phyloP scores from a whole-genome alignment of 352 stramenopile species.

The Globisporangium ultimum region DNA sequence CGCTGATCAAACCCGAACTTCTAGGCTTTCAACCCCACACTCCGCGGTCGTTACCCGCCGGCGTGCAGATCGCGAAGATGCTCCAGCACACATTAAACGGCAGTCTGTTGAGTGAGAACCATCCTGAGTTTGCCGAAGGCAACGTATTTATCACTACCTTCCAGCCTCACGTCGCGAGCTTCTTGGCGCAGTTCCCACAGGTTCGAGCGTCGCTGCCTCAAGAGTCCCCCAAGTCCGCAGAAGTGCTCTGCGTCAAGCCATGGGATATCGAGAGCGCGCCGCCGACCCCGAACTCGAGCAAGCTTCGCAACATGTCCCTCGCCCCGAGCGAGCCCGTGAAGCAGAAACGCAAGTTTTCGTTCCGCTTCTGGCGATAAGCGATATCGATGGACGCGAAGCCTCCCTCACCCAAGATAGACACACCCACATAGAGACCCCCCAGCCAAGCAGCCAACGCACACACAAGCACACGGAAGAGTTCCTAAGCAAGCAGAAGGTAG shows the following conservation, averaged over 20 bases:
- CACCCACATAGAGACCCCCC: background rate
- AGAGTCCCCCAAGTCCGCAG: constrained; percentile 8
- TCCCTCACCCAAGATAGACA: background rate
- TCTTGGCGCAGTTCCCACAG: constrained; percentile 60
- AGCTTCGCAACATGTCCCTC: constrained; percentile 62
- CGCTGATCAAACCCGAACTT: constrained; percentile 79
- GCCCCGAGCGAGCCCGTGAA: constrained; percentile 43
- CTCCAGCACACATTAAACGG: constrained; percentile 73
- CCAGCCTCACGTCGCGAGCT: constrained; percentile 57
- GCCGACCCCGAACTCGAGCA: constrained; percentile 28
- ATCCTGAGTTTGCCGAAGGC: constrained; percentile 35
- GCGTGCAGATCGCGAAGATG: constrained; percentile 79
- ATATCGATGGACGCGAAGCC: background rate
- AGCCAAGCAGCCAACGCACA: constrained; percentile 1
- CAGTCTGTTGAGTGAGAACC: constrained; percentile 43
- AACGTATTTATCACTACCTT: constrained; percentile 68
- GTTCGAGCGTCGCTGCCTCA: constrained; percentile 22
- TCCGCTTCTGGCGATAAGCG: constrained; percentile 50
- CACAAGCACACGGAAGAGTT: constrained; percentile 6
- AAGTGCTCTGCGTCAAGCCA: constrained; percentile 22
- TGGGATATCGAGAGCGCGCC: constrained; percentile 22
- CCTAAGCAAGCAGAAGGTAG: constrained; percentile 1
- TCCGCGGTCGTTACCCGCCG: constrained; percentile 38
- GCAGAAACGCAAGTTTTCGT: constrained; percentile 67
- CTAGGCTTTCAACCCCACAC: constrained; percentile 70